Conservation (phyloP, 495 filamentous ascomycete genomes). For the Haplographium delicatum region DNA sequence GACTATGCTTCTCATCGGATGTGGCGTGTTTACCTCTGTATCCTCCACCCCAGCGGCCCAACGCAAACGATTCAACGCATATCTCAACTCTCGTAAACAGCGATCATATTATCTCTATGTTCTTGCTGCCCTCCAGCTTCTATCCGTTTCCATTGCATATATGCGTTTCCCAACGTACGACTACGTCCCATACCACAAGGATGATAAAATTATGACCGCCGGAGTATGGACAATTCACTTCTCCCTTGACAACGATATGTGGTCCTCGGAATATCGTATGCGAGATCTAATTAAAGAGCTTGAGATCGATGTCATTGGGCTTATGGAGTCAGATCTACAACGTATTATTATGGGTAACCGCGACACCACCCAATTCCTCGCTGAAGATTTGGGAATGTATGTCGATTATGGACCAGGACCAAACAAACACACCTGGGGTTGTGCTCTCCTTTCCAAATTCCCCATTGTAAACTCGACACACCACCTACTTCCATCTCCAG, state of each 20-base stretch:
- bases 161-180: slow-evolving; percentile 92
- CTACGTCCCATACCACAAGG: slow-evolving; percentile 82
- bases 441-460: slow-evolving; percentile 91
- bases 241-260: slow-evolving; percentile 98
- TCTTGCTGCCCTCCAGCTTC: slow-evolving; percentile 63
- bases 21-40: slow-evolving; percentile 74
- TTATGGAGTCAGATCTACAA: slow-evolving; percentile 91
- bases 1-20: slow-evolving; percentile 79
- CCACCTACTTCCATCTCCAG: slow-evolving; percentile 87
- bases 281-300: slow-evolving; percentile 87
- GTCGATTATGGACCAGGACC: slow-evolving; percentile 96
- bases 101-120: slow-evolving; percentile 66
- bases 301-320: slow-evolving; percentile 90
- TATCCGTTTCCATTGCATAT: slow-evolving; percentile 77
- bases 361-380: slow-evolving; percentile 91
- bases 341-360: slow-evolving; percentile 99
- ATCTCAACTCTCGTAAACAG: slow-evolving; percentile 46
- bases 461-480: slow-evolving; percentile 97
- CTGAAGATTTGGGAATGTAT: slow-evolving; percentile 97
- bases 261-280: slow-evolving; percentile 92
- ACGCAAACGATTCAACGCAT: slow-evolving; percentile 30
- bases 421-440: slow-evolving; percentile 98
- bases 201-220: slow-evolving; percentile 79
- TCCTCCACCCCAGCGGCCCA: slow-evolving; percentile 38
- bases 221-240: slow-evolving; percentile 99